phyloP scores from a whole-genome alignment of 1,284 basidiomycete species.

The Cryptococcus maquisensis region DNA sequence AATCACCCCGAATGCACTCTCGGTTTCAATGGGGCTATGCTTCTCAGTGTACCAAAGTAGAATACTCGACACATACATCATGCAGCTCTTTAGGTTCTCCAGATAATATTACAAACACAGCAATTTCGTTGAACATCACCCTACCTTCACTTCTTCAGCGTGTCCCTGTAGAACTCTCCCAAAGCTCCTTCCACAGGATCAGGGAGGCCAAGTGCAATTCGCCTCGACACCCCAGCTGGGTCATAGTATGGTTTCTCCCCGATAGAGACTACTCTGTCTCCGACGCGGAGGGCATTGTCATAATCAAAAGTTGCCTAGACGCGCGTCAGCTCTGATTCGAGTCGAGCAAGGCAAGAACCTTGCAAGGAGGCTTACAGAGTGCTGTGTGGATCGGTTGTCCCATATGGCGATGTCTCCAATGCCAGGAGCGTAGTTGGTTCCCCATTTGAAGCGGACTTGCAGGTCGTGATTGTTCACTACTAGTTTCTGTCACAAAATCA shows the following conservation, averaged over 20 bases:
- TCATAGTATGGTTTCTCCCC: conserved; percentile 64
- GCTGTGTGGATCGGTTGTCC: conserved; percentile 54
- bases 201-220: background rate
- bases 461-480: conserved; percentile 55
- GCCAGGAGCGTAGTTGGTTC: conserved; percentile 32
- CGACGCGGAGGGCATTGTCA: conserved; percentile 50
- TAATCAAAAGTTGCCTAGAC: conserved; percentile 53
- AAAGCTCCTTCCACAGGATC: background rate
- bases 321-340: conserved; percentile 9
- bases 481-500: conserved; percentile 43
- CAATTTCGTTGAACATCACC: too few species aligned
- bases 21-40: too few species aligned
- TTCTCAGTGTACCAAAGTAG: too few species aligned
- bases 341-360: background rate
- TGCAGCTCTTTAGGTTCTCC: too few species aligned
- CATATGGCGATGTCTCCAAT: conserved; percentile 49
- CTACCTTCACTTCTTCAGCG: too few species aligned
- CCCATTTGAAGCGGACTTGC: conserved; percentile 55
- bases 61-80: too few species aligned
- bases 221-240: conserved; percentile 42
- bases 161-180: background rate
- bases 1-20: too few species aligned
- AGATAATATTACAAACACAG: too few species aligned
- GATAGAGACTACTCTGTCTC: conserved; percentile 60
- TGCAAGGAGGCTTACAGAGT: conserved; percentile 48